A percentile compares a stretch with the other conserved stretches of the same genome.
Evolutionary conservation across 768 basidiomycete species (phyloP).

Genomic region (Auriculariales sp.): DNA sequence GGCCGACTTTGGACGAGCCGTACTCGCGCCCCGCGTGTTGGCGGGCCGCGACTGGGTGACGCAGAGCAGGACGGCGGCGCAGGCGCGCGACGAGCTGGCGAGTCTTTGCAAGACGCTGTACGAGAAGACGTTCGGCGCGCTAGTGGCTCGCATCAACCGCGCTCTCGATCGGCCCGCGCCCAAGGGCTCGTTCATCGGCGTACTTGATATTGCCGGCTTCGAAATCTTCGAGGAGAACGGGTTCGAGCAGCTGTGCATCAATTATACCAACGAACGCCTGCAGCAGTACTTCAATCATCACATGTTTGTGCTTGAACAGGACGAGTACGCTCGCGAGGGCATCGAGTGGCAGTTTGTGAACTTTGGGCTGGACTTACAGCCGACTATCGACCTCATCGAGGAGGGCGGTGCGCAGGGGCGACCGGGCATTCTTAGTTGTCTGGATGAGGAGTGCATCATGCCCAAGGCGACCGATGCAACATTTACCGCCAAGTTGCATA

Average conservation of each 20-base stretch:
- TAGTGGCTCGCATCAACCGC: conserved; percentile 90
- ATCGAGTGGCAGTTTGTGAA: conserved; percentile 98
- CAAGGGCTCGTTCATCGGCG: conserved; percentile 90
- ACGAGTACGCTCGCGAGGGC: conserved; percentile 90
- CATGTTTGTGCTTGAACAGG: conserved; percentile 99
- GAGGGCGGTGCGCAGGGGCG: conserved; percentile 33
- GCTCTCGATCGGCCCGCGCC: conserved; percentile 80
- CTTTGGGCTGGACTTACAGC: conserved; percentile 93
- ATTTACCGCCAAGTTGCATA: conserved; percentile 83
- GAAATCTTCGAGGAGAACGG: conserved; percentile 90
- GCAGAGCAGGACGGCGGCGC: conserved; percentile 79
- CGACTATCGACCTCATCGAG: conserved; percentile 97
- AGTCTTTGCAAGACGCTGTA: conserved; percentile 91
- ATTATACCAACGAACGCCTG: conserved; percentile 96
- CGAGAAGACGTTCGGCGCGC: conserved; percentile 87
- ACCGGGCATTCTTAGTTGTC: conserved; percentile 81
- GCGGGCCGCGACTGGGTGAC: conserved; percentile 97
- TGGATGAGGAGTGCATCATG: conserved; percentile 99
- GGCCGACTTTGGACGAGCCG: conserved; percentile 75
- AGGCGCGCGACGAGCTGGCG: conserved; percentile 84
- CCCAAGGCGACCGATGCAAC: conserved; percentile 93
- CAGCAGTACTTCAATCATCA: conserved; percentile 99
- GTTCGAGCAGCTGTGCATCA: conserved; percentile 96
- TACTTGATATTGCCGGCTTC: conserved; percentile 97
- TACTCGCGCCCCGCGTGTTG: conserved; percentile 78